Conservation (phyloP, 495 filamentous ascomycete genomes). For the Chaetomium cochliodes region DNA sequence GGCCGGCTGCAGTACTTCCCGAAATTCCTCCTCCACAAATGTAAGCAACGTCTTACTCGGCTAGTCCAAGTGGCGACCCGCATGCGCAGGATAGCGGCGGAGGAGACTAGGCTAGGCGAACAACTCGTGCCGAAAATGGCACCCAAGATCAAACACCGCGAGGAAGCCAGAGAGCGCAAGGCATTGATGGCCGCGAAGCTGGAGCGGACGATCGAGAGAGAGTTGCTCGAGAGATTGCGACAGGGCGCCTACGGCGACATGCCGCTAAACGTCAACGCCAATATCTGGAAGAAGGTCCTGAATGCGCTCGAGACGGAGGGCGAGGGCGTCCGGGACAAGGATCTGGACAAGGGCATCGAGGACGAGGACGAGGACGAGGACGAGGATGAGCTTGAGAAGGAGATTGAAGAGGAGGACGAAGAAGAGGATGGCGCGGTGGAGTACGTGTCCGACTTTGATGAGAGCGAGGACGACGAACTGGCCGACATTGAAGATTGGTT, state of each 20-base stretch:
- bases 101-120: slow-evolving; percentile 90
- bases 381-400: slow-evolving; percentile 63
- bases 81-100: slow-evolving; percentile 76
- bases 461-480: slow-evolving; percentile 55
- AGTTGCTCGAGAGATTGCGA: slow-evolving; percentile 85
- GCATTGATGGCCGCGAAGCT: slow-evolving; percentile 92
- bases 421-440: slow-evolving; percentile 74
- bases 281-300: slow-evolving; percentile 96
- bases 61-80: slow-evolving; percentile 90
- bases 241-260: slow-evolving; percentile 94
- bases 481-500: slow-evolving; percentile 53
- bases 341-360: slow-evolving; percentile 79
- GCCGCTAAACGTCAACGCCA: slow-evolving; percentile 89
- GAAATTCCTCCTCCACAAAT: slow-evolving; percentile 92
- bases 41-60: slow-evolving; percentile 94
- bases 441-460: slow-evolving; percentile 67
- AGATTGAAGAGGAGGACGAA: slow-evolving; percentile 65
- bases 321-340: slow-evolving; percentile 80
- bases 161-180: slow-evolving; percentile 90
- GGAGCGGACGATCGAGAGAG: slow-evolving; percentile 92
- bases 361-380: slow-evolving; percentile 75
- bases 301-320: slow-evolving; percentile 83
- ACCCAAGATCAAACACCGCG: slow-evolving; percentile 84
- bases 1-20: slow-evolving; percentile 91
- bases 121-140: slow-evolving; percentile 84